Evolutionary conservation across 228 moss, liverwort and hornwort species (phyloP).

Genomic region (Sphagnum magellanicum): DNA sequence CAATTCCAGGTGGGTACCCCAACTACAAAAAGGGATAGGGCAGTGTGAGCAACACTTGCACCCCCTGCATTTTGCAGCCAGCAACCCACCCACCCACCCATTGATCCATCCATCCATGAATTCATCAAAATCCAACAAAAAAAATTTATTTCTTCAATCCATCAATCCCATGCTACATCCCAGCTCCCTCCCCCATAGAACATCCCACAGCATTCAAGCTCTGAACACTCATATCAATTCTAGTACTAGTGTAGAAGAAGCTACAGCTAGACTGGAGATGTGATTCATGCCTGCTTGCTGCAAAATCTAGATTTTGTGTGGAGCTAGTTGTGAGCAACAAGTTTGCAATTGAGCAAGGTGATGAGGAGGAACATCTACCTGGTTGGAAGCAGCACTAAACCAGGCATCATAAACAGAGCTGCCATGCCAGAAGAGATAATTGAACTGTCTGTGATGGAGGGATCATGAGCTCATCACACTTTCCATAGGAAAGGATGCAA

Average conservation of each 20-base stretch:
- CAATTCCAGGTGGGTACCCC: constrained; percentile 35
- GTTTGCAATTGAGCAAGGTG: background rate
- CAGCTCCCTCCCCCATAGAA: no score
- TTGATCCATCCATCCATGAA: no score
- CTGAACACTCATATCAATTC: no score
- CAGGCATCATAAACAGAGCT: constrained; percentile 85
- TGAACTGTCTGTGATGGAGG: constrained; percentile 41
- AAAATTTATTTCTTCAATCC: no score
- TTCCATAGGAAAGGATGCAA: no score
- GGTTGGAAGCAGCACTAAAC: constrained; percentile 96
- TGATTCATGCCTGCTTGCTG: no score
- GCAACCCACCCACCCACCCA: background rate
- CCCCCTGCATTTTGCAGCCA: constrained; percentile 26
- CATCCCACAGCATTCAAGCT: no score
- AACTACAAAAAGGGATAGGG: constrained; percentile 55
- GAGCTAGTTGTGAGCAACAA: background rate
- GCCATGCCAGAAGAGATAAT: constrained; percentile 79
- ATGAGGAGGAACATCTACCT: constrained; percentile 33
- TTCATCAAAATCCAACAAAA: no score
- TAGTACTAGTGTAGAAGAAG: no score
- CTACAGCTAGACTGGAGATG: no score
- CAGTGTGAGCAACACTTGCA: constrained; percentile 56
- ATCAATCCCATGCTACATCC: no score
- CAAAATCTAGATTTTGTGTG: no score
- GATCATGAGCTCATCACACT: constrained; percentile 6